phyloP scores from a whole-genome alignment of 116 monocot genomes.

The Cymodocea nodosa region DNA sequence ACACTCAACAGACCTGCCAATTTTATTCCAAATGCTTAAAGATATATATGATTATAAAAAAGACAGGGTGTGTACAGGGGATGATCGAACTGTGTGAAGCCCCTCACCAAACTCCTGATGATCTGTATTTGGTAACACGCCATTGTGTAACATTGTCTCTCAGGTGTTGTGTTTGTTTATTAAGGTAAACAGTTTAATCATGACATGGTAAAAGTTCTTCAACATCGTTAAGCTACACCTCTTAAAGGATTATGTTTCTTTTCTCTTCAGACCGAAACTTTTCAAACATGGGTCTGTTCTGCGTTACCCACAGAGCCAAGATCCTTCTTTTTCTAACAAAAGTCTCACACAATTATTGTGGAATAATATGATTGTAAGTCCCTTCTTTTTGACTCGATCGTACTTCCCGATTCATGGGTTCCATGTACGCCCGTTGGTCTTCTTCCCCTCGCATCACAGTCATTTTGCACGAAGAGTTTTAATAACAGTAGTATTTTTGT shows the following conservation, averaged over 20 bases:
- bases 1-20: too few relatives aligned
- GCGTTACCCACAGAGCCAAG: background rate
- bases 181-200: too few relatives aligned
- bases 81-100: too few relatives aligned
- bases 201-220: too few relatives aligned
- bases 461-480: too few relatives aligned
- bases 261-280: background rate
- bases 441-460: too few relatives aligned
- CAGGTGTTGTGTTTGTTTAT: too few relatives aligned
- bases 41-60: too few relatives aligned
- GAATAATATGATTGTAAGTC: conserved; percentile 3
- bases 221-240: too few relatives aligned
- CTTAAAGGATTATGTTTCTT: background rate
- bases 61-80: too few relatives aligned
- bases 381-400: conserved; percentile 1
- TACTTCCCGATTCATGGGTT: background rate
- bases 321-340: conserved; percentile 4
- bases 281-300: background rate
- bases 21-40: too few relatives aligned
- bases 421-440: background rate
- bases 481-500: too few relatives aligned
- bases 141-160: background rate
- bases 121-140: background rate
- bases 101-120: background rate
- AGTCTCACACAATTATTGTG: conserved; percentile 6